Evolutionary conservation across 2,329 filamentous ascomycete genomes (phyloP).

Genomic region (Neopestalotiopsis clavispora): DNA sequence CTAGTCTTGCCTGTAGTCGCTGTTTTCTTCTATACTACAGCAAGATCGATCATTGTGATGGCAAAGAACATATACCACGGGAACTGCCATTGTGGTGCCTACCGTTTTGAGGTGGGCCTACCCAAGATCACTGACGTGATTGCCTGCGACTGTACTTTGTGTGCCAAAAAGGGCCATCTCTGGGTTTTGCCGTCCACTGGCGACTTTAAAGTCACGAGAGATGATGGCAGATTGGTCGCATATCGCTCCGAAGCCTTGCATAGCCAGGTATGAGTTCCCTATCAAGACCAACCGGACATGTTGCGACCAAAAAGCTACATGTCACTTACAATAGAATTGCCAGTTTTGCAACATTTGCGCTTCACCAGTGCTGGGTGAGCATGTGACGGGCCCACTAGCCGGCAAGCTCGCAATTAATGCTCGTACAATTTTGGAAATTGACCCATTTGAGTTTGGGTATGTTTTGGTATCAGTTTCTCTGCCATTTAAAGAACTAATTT

Average conservation of each 20-base stretch:
- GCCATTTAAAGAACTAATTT: not conserved
- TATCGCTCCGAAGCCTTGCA: not conserved
- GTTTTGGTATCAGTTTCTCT: not conserved
- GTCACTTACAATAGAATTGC: not conserved
- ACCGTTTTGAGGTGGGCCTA: not conserved
- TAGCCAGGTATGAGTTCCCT: not conserved
- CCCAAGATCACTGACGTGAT: not conserved
- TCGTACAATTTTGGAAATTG: not conserved
- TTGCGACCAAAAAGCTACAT: not conserved
- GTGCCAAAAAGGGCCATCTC: not conserved
- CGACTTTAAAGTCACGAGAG: not conserved
- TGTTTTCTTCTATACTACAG: not conserved
- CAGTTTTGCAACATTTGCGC: not conserved
- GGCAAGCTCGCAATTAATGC: not conserved
- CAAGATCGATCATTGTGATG: not conserved
- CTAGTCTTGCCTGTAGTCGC: not conserved
- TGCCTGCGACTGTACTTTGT: not conserved
- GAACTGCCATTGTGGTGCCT: not conserved
- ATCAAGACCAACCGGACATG: not conserved
- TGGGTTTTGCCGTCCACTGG: not conserved
- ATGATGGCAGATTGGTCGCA: not conserved
- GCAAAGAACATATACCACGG: not conserved
- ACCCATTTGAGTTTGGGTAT: not conserved
- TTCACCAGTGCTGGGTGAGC: not conserved
- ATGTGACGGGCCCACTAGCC: not conserved